These are phyloP conservation scores for Lolium rigidum DNA, from an alignment of 176 grass and related monocot species.

Conservation along the genomic window DNA sequence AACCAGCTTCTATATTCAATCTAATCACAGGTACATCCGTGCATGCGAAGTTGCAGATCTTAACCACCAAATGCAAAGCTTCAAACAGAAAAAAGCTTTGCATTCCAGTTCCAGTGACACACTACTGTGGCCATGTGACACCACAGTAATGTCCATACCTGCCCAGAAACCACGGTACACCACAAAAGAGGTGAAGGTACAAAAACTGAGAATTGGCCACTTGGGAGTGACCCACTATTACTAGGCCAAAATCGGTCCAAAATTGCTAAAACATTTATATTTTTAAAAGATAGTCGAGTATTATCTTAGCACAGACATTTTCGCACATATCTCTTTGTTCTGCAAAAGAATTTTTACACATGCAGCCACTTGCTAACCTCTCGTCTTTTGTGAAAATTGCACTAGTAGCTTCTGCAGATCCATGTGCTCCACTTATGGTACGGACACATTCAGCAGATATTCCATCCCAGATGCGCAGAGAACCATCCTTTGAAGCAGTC, in stretches of 20 bases:
- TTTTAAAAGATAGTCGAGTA: slow-evolving; percentile 6
- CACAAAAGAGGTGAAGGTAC: background rate
- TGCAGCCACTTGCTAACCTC: slow-evolving; percentile 50
- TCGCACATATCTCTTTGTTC: slow-evolving; percentile 35
- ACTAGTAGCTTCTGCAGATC: slow-evolving; percentile 79
- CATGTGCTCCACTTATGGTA: slow-evolving; percentile 82
- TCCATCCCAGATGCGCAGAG: slow-evolving; percentile 83
- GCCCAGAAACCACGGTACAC: background rate
- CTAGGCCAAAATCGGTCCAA: background rate
- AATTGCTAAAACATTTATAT: background rate
- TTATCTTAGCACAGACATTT: background rate
- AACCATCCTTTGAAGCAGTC: slow-evolving; percentile 95
- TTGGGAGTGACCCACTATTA: slow-evolving; percentile 15
- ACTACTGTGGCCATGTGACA: background rate
- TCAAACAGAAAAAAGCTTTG: slow-evolving; percentile 27
- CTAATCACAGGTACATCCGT: slow-evolving; percentile 19
- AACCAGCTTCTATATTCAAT: slow-evolving; percentile 15
- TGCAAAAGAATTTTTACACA: background rate
- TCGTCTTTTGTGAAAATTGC: slow-evolving; percentile 92
- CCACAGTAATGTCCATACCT: background rate
- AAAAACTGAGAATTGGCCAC: background rate
- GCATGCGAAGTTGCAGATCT: slow-evolving; percentile 11
- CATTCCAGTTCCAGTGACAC: background rate
- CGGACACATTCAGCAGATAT: slow-evolving; percentile 84
- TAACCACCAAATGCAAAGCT: background rate